phyloP scores from a whole-genome alignment of 2,329 filamentous ascomycete genomes.

The Fusarium sp. region DNA sequence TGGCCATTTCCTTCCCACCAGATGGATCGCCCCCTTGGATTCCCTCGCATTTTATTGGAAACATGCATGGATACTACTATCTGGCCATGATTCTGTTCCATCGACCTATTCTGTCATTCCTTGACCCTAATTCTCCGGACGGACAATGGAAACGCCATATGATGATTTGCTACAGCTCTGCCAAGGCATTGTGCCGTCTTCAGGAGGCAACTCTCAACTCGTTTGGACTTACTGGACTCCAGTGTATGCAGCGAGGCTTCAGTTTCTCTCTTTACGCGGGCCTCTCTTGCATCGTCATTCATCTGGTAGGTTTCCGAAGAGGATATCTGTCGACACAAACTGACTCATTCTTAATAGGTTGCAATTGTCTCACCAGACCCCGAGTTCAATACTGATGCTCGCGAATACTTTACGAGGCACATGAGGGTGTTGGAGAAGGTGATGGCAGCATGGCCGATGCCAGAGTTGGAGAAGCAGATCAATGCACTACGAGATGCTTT shows the following conservation, averaged over 20 bases:
- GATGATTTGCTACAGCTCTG: constrained; percentile 83
- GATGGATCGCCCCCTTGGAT: constrained; percentile 87
- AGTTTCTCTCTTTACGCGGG: constrained; percentile 96
- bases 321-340: background rate
- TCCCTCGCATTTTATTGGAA: constrained; percentile 86
- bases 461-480: constrained; percentile 89
- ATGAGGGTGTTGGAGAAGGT: constrained; percentile 94
- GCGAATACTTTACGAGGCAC: constrained; percentile 89
- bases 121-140: constrained; percentile 75
- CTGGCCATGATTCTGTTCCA: constrained; percentile 87
- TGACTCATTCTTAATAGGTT: constrained; percentile 63
- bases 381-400: constrained; percentile 83
- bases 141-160: constrained; percentile 89
- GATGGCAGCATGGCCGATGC: constrained; percentile 84
- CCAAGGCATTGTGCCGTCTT: constrained; percentile 84
- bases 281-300: constrained; percentile 90
- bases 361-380: constrained; percentile 93
- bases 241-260: constrained; percentile 93
- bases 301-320: constrained; percentile 72
- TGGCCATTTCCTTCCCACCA: constrained; percentile 79
- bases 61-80: constrained; percentile 89
- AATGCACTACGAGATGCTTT: constrained; percentile 90
- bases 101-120: constrained; percentile 82
- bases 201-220: constrained; percentile 83
- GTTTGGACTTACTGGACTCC: constrained; percentile 80